Evolutionary conservation across 495 filamentous ascomycete genomes (phyloP).

Genomic region (Penicillium diatomitis): DNA sequence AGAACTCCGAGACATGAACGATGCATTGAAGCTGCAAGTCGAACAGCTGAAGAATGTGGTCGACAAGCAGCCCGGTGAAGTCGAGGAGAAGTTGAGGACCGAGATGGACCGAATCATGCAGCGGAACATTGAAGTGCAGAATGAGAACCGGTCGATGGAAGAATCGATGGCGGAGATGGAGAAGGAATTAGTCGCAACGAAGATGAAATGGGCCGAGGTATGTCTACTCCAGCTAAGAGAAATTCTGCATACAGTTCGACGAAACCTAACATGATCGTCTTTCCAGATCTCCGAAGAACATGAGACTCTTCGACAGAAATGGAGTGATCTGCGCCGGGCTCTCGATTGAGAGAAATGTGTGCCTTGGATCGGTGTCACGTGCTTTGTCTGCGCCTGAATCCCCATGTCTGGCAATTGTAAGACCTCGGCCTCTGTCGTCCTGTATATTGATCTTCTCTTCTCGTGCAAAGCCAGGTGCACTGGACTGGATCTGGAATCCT

Average conservation of each 20-base stretch:
- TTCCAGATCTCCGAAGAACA: slow-evolving; percentile 50
- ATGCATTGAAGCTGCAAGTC: slow-evolving; percentile 74
- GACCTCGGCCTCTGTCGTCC: too few species aligned
- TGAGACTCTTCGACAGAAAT: slow-evolving; percentile 68
- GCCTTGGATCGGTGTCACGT: too few species aligned
- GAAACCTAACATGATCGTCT: too few species aligned
- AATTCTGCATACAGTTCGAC: too few species aligned
- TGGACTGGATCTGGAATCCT: slow-evolving; percentile 17
- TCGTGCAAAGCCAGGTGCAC: slow-evolving; percentile 1
- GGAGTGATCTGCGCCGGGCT: slow-evolving; percentile 68
- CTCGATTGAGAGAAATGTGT: slow-evolving; percentile 30
- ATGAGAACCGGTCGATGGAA: slow-evolving; percentile 81
- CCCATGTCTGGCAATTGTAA: too few species aligned
- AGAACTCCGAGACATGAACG: slow-evolving; percentile 76
- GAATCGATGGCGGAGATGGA: slow-evolving; percentile 93
- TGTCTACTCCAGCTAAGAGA: not conserved
- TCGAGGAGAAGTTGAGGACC: slow-evolving; percentile 68
- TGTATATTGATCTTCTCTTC: slow-evolving; percentile 19
- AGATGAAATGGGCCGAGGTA: slow-evolving; percentile 95
- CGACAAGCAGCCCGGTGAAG: slow-evolving; percentile 79
- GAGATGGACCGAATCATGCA: slow-evolving; percentile 93
- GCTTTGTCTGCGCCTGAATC: too few species aligned
- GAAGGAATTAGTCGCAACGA: slow-evolving; percentile 83
- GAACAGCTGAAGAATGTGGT: slow-evolving; percentile 74
- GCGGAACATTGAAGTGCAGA: slow-evolving; percentile 87